These are phyloP conservation scores for Drechslerella stenobrocha DNA, from an alignment of 2,329 filamentous ascomycete species.

Conservation along the genomic window DNA sequence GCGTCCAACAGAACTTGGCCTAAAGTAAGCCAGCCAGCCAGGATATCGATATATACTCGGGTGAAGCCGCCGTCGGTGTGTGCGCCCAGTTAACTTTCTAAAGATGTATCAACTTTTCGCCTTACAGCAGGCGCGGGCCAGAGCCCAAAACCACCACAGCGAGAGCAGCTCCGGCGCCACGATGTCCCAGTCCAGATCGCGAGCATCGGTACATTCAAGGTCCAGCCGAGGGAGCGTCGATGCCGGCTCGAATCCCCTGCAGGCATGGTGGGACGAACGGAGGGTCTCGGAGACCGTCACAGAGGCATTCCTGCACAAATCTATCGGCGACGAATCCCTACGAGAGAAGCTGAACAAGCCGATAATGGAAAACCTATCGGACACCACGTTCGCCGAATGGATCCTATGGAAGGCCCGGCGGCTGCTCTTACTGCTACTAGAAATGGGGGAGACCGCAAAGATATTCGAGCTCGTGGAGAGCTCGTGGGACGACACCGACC, in stretches of 20 bases:
- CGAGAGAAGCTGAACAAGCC: conserved; percentile 63
- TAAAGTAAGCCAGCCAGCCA: too few relatives aligned
- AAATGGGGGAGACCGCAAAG: conserved; percentile 70
- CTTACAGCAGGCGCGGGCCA: conserved; percentile 36
- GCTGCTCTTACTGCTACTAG: conserved; percentile 71
- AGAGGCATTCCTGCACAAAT: conserved; percentile 29
- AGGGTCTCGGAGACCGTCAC: conserved; percentile 45
- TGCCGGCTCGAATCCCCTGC: conserved; percentile 18
- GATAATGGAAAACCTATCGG: conserved; percentile 69
- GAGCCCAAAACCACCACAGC: conserved; percentile 35
- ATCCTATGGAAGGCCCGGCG: conserved; percentile 70
- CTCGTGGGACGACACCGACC: conserved; percentile 75
- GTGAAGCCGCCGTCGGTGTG: too few relatives aligned
- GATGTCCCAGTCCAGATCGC: conserved; percentile 43
- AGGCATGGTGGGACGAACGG: conserved; percentile 46
- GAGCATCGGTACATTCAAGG: conserved; percentile 38
- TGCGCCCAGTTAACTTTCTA: too few relatives aligned
- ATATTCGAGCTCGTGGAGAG: conserved; percentile 76
- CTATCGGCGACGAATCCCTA: conserved; percentile 46
- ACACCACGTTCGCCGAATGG: conserved; percentile 78
- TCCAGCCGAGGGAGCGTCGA: conserved; percentile 44
- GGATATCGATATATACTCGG: too few relatives aligned
- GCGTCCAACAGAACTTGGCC: too few relatives aligned
- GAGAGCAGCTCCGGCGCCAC: conserved; percentile 30
- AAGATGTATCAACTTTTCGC: conserved; percentile 39